Conservation (phyloP, 192 early-diverging fungal genomes). For the Rhizoclosmatium sp. region DNA sequence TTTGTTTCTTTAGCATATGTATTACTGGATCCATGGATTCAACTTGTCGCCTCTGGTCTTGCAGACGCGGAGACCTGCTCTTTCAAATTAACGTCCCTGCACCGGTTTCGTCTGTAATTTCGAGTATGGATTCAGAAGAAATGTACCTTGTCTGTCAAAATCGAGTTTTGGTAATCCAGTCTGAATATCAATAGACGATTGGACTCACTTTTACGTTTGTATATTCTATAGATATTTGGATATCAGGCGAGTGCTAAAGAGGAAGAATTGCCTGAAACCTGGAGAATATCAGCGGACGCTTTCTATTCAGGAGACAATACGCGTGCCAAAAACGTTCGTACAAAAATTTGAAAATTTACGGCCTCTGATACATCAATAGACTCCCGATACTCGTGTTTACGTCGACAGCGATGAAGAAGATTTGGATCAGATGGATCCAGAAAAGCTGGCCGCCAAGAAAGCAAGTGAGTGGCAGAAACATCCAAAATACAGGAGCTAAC, state of each 20-base stretch:
- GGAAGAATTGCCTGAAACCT: constrained; percentile 57
- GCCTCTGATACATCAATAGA: neutral
- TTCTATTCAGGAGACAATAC: constrained; percentile 26
- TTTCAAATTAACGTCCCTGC: constrained; percentile 70
- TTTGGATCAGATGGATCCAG: neutral
- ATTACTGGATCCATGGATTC: constrained; percentile 66
- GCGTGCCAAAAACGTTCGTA: constrained; percentile 15
- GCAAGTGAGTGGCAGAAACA: neutral
- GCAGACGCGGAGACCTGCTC: constrained; percentile 61
- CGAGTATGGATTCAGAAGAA: constrained; percentile 40
- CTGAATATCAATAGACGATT: neutral
- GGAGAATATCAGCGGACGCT: constrained; percentile 38
- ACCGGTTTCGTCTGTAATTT: constrained; percentile 44
- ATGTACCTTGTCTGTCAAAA: constrained; percentile 56
- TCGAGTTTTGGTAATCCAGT: constrained; percentile 49
- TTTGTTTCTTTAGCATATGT: constrained; percentile 44
- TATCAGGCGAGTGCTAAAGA: constrained; percentile 56
- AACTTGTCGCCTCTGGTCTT: constrained; percentile 65
- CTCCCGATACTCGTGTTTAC: neutral
- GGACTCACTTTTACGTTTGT: neutral
- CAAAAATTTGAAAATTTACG: neutral
- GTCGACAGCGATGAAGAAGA: neutral
- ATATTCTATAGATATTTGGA: constrained; percentile 46
- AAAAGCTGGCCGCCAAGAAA: neutral
- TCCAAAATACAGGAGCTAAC: neutral